These are phyloP conservation scores for Moniliophthora roreri DNA, from an alignment of 1,284 basidiomycete genomes.

Conservation along the genomic window DNA sequence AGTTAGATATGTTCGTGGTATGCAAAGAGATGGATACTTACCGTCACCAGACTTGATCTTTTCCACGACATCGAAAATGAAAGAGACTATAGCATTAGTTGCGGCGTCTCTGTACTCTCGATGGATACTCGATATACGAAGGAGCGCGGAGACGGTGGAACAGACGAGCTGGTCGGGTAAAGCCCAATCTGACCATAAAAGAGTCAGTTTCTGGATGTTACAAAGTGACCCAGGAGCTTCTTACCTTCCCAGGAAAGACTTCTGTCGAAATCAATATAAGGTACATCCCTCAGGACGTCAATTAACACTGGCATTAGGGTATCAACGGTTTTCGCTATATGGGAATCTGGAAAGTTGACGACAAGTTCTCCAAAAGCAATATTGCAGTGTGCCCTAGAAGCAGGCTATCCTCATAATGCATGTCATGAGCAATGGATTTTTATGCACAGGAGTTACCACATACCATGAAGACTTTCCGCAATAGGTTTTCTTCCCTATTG, in stretches of 20 bases:
- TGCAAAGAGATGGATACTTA: constrained; percentile 33
- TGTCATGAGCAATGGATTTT: constrained; percentile 5
- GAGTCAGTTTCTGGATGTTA: constrained; percentile 15
- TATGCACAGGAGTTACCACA: constrained; percentile 18
- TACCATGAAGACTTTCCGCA: constrained; percentile 59
- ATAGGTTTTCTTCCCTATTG: neutral
- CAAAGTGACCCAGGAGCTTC: constrained; percentile 11
- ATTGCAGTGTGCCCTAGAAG: constrained; percentile 70
- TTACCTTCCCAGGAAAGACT: constrained; percentile 76
- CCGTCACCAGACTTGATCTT: constrained; percentile 54
- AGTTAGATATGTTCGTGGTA: constrained; percentile 5
- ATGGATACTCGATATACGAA: constrained; percentile 61
- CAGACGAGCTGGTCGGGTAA: constrained; percentile 80
- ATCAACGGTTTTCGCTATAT: constrained; percentile 49
- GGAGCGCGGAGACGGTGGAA: constrained; percentile 71
- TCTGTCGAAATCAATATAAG: constrained; percentile 72
- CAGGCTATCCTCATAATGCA: constrained; percentile 40
- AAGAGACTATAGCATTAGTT: constrained; percentile 57
- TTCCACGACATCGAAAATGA: constrained; percentile 57
- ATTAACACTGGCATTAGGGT: constrained; percentile 55
- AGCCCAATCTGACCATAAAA: constrained; percentile 67
- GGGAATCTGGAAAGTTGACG: constrained; percentile 56
- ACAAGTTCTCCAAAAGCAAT: constrained; percentile 77
- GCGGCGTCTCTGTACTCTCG: constrained; percentile 46
- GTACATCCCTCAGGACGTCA: constrained; percentile 68